Conservation (phyloP, 345 rosid genomes). For the Murraya koenigii region DNA sequence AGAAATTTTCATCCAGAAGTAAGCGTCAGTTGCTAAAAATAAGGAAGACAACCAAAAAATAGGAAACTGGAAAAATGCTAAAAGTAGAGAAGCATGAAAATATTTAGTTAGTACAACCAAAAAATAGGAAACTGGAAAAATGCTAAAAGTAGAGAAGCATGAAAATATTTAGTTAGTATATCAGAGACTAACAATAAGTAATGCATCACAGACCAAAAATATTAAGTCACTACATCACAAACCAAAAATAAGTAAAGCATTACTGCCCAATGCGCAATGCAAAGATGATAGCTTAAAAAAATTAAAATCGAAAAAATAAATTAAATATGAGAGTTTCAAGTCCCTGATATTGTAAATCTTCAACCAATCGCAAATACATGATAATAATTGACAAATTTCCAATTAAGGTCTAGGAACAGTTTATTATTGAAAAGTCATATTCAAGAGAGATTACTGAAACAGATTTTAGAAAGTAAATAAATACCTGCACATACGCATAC, state of each 20-base stretch:
- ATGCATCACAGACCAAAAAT: too few relatives aligned
- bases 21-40: neutral
- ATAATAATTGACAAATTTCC: neutral
- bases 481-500: slow-evolving; percentile 95
- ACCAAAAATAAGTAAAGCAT: neutral
- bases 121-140: neutral
- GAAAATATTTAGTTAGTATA: neutral
- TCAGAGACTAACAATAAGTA: neutral
- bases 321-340: neutral
- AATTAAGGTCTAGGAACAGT: neutral
- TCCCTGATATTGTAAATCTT: neutral
- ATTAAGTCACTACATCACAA: neutral
- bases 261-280: neutral
- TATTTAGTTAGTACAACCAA: neutral
- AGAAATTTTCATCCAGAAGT: neutral
- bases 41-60: neutral
- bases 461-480: neutral
- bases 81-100: neutral
- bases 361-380: neutral
- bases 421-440: neutral
- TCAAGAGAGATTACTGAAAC: neutral
- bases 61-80: neutral
- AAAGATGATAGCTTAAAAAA: neutral
- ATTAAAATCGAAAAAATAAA: neutral
- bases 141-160: neutral